Conservation (phyloP, 305 asterid species). For the Fraxinus angustifolia region DNA sequence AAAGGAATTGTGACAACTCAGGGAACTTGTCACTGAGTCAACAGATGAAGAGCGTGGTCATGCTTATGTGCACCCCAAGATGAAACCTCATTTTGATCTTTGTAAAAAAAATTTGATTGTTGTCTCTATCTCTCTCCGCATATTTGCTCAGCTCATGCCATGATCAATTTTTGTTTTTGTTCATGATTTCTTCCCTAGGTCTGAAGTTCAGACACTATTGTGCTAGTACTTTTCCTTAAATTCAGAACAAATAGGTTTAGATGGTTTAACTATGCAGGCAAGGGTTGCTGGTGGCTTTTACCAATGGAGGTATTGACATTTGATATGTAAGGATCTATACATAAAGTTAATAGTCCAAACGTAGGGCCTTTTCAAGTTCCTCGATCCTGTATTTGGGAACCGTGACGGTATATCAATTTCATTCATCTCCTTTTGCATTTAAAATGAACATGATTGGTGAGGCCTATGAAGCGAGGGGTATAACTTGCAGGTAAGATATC, state of each 20-base stretch:
- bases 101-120: background rate
- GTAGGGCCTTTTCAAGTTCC: slow-evolving; percentile 35
- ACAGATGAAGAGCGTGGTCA: background rate
- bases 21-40: background rate
- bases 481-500: slow-evolving; percentile 41
- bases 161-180: background rate
- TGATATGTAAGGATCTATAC: slow-evolving; percentile 37
- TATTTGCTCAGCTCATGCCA: slow-evolving; percentile 13
- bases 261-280: slow-evolving; percentile 39
- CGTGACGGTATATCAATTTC: slow-evolving; percentile 26
- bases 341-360: slow-evolving; percentile 36
- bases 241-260: slow-evolving; percentile 43
- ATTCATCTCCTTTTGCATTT: slow-evolving; percentile 37
- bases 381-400: slow-evolving; percentile 36
- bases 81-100: background rate
- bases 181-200: background rate
- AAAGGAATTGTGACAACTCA: background rate
- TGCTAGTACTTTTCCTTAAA: slow-evolving; percentile 13
- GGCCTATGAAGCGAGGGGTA: slow-evolving; percentile 41
- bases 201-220: slow-evolving; percentile 1
- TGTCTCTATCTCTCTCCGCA: background rate
- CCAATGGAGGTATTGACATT: slow-evolving; percentile 39
- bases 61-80: background rate
- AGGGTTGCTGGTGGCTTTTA: slow-evolving; percentile 39
- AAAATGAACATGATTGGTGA: slow-evolving; percentile 42